Evolutionary conservation across 2,329 filamentous ascomycete genomes (phyloP).

Genomic region (Lasiodiplodia sp.): DNA sequence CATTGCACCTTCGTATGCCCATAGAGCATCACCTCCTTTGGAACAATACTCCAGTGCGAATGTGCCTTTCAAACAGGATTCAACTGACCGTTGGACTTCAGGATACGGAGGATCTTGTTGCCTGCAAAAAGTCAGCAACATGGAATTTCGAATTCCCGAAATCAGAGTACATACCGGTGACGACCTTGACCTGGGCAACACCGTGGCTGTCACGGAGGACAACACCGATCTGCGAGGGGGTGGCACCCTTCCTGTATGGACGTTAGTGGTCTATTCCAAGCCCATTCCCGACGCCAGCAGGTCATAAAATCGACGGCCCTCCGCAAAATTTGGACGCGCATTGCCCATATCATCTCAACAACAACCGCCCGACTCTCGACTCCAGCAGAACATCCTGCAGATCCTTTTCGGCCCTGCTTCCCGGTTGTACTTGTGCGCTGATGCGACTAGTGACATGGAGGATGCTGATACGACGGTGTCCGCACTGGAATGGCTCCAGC

Average conservation of each 20-base stretch:
- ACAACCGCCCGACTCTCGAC: background rate
- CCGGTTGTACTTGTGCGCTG: background rate
- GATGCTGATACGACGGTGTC: background rate
- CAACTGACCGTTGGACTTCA: slow-evolving; percentile 94
- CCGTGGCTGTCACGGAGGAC: slow-evolving; percentile 98
- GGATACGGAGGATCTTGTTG: slow-evolving; percentile 99
- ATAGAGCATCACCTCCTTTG: slow-evolving; percentile 38
- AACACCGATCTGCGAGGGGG: slow-evolving; percentile 93
- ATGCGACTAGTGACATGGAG: background rate
- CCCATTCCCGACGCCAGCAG: background rate
- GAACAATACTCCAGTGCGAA: slow-evolving; percentile 41
- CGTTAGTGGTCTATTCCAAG: background rate
- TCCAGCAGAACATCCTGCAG: background rate
- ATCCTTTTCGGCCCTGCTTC: background rate
- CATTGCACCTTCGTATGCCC: slow-evolving; percentile 36
- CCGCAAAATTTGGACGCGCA: background rate
- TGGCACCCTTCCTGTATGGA: slow-evolving; percentile 86
- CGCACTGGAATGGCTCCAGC: background rate
- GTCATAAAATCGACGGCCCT: background rate
- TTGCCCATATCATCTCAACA: background rate
- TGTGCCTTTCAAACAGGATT: slow-evolving; percentile 51
- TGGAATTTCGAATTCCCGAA: background rate
- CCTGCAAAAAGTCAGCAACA: slow-evolving; percentile 54
- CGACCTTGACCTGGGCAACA: slow-evolving; percentile 96
- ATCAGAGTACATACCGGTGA: slow-evolving; percentile 76